Conservation (phyloP, 345 rosid species). For the Cardamine occulta region DNA sequence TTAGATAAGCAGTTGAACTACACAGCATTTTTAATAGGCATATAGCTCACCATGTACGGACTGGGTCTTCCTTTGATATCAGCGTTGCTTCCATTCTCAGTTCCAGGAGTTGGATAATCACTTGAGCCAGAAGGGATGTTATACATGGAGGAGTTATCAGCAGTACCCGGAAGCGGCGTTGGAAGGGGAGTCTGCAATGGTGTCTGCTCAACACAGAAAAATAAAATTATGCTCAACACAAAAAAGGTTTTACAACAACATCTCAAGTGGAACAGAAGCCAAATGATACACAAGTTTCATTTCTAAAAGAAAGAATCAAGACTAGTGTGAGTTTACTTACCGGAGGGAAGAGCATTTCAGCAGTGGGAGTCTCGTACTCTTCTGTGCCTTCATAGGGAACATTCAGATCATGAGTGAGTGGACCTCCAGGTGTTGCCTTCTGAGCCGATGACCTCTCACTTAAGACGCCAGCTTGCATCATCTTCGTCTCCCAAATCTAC, state of each 20-base stretch:
- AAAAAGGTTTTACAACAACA: background rate
- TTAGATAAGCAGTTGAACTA: background rate
- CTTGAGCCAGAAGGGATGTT: conserved; percentile 88
- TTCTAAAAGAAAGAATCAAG: background rate
- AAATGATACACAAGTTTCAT: background rate
- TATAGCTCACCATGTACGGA: conserved; percentile 69
- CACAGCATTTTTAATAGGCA: background rate
- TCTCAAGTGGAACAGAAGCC: background rate
- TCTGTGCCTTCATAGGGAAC: conserved; percentile 93
- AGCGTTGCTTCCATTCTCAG: conserved; percentile 59
- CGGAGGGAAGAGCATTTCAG: conserved; percentile 93
- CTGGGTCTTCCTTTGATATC: conserved; percentile 84
- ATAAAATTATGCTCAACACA: conserved; percentile 34
- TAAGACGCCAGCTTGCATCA: conserved; percentile 88
- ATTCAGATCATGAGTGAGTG: conserved; percentile 82
- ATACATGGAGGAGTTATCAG: conserved; percentile 81
- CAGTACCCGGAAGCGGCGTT: conserved; percentile 78
- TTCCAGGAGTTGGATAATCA: conserved; percentile 83
- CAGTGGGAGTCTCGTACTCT: conserved; percentile 98
- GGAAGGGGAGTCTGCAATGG: conserved; percentile 86
- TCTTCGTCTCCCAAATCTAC: conserved; percentile 93
- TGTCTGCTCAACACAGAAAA: conserved; percentile 55
- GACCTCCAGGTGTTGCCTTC: conserved; percentile 65
- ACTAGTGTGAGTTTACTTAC: conserved; percentile 43
- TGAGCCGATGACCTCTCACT: conserved; percentile 65